Percentiles rank a stretch among this genome's conserved stretches.
These are phyloP conservation scores for Arabidopsis lyrata DNA, from an alignment of 441 rosid genomes.

Conservation along the genomic window DNA sequence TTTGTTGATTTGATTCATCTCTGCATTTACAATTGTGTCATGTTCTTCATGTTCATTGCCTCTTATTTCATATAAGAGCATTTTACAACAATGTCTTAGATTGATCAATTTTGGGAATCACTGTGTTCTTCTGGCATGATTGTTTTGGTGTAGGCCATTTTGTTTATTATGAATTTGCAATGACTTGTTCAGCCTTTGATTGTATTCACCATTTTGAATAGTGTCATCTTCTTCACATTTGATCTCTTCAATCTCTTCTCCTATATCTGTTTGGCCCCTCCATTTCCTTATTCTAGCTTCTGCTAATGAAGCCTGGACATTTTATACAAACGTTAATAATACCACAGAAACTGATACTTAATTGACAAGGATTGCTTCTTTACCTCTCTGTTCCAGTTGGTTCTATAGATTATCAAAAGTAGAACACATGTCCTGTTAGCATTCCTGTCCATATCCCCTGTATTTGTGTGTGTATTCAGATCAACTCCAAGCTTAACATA, in stretches of 20 bases:
- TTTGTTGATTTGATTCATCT: neutral
- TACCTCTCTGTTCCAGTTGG: constrained; percentile 71
- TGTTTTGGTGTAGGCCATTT: too few species aligned
- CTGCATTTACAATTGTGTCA: too few species aligned
- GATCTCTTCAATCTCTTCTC: neutral
- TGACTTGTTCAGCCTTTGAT: neutral
- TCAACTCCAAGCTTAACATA: neutral
- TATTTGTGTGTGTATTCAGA: neutral
- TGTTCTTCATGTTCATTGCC: too few species aligned
- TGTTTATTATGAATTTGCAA: neutral
- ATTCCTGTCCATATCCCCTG: constrained; percentile 75
- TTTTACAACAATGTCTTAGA: too few species aligned
- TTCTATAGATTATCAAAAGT: constrained; percentile 50
- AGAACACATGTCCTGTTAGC: constrained; percentile 59
- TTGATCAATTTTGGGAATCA: neutral
- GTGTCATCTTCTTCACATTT: neutral
- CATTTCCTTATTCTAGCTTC: constrained; percentile 61
- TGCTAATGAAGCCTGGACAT: constrained; percentile 61
- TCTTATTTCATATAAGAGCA: too few species aligned
- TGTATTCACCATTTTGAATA: neutral
- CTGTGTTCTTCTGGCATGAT: too few species aligned
- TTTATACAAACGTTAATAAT: neutral
- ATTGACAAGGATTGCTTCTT: neutral
- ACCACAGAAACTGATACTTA: too few species aligned
- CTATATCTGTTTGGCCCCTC: constrained; percentile 48